These are phyloP conservation scores for Verticillium albo-atrum DNA, from an alignment of 2,329 filamentous ascomycete species.

Conservation along the genomic window DNA sequence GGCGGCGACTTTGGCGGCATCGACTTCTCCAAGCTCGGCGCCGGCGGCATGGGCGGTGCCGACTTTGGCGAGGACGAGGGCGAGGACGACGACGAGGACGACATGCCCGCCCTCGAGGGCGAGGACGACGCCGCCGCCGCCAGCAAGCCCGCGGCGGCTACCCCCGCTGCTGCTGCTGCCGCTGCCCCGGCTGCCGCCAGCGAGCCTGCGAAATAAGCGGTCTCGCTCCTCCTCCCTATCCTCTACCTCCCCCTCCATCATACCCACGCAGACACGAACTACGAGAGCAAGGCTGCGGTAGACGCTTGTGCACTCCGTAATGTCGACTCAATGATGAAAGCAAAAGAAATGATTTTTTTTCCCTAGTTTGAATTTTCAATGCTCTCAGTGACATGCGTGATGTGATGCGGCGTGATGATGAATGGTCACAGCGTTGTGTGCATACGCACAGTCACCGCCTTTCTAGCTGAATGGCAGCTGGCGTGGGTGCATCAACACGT, in stretches of 20 bases:
- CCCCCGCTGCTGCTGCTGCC: conserved; percentile 6
- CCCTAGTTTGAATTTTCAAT: no score
- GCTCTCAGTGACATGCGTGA: neutral
- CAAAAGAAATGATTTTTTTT: neutral
- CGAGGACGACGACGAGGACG: conserved; percentile 64
- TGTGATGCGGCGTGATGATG: neutral
- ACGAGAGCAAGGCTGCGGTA: neutral
- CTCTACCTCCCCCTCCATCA: neutral
- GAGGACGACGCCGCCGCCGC: conserved; percentile 40
- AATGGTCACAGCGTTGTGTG: neutral
- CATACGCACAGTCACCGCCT: no score
- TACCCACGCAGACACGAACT: neutral
- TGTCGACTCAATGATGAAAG: neutral
- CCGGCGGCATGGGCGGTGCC: conserved; percentile 43
- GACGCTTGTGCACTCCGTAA: neutral
- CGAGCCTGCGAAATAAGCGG: conserved; percentile 10
- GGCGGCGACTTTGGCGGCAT: conserved; percentile 80
- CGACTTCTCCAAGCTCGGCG: conserved; percentile 88
- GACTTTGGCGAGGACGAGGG: conserved; percentile 37
- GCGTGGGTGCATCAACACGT: no score
- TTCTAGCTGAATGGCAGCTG: no score
- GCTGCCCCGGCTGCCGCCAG: conserved; percentile 5
- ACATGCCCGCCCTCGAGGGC: conserved; percentile 79
- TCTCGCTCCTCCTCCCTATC: neutral
- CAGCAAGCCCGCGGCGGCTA: conserved; percentile 29